A percentile compares a stretch with the other conserved stretches of the same genome.
phyloP scores from a whole-genome alignment of 2,329 filamentous ascomycete genomes.

The Fusarium newnesense region DNA sequence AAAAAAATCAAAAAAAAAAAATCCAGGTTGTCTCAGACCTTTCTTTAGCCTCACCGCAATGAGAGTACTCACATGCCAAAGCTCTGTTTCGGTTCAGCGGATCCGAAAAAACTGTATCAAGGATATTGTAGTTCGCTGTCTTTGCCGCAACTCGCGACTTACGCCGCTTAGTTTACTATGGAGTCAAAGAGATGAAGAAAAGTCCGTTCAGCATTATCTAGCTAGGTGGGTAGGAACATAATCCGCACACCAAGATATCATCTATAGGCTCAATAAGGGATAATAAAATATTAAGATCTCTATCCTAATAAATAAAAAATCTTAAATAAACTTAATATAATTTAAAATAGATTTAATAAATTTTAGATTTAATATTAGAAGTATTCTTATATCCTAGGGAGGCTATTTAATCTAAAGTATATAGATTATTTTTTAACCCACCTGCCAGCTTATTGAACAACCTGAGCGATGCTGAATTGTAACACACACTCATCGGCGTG shows the following conservation, averaged over 20 bases:
- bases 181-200: constrained; percentile 28
- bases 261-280: too few relatives aligned
- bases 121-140: constrained; percentile 1
- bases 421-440: too few relatives aligned
- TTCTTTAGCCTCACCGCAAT: constrained; percentile 11
- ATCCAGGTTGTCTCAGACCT: constrained; percentile 5
- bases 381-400: too few relatives aligned
- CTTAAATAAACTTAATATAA: too few relatives aligned
- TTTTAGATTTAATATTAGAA: too few relatives aligned
- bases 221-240: too few relatives aligned
- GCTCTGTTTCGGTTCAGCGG: constrained; percentile 11
- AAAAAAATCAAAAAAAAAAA: too few relatives aligned
- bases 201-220: constrained; percentile 21
- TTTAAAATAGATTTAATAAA: too few relatives aligned
- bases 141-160: constrained; percentile 15
- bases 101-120: background rate
- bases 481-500: background rate
- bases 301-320: too few relatives aligned
- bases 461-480: background rate
- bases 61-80: constrained; percentile 9
- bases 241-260: too few relatives aligned
- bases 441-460: background rate
- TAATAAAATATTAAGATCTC: too few relatives aligned
- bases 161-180: constrained; percentile 3
- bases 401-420: too few relatives aligned